Conservation (phyloP, 139 green algal species). For the Pseudopediastrum boryanum region DNA sequence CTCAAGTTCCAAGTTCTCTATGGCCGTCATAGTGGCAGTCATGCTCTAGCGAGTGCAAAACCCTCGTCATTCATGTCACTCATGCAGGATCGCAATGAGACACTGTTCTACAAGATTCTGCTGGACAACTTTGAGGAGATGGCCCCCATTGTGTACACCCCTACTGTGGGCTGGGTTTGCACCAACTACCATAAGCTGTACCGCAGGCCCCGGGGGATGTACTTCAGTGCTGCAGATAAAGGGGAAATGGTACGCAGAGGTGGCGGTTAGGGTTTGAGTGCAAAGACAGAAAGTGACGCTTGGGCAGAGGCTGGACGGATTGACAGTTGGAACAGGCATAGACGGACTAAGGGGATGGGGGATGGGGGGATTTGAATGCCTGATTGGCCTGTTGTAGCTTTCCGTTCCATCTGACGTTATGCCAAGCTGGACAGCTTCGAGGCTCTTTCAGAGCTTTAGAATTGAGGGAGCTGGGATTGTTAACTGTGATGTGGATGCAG, state of each 20-base stretch:
- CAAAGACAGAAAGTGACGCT: too few relatives aligned
- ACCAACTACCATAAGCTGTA: slow-evolving; percentile 76
- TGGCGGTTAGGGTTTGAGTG: neutral
- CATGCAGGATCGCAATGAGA: slow-evolving; percentile 92
- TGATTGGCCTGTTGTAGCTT: too few relatives aligned
- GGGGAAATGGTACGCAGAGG: slow-evolving; percentile 71
- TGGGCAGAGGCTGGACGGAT: too few relatives aligned
- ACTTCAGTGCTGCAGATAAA: slow-evolving; percentile 82
- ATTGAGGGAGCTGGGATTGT: too few relatives aligned
- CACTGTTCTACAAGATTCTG: slow-evolving; percentile 88
- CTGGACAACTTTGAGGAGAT: slow-evolving; percentile 80
- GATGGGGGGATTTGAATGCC: too few relatives aligned
- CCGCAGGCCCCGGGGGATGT: slow-evolving; percentile 90
- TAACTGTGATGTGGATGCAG: too few relatives aligned
- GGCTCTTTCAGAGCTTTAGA: too few relatives aligned
- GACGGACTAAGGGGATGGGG: too few relatives aligned
- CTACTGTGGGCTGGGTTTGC: slow-evolving; percentile 90
- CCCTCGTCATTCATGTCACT: neutral
- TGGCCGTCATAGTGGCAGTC: neutral
- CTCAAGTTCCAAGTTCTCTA: neutral
- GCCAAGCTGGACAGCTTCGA: too few relatives aligned
- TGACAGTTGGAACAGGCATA: too few relatives aligned
- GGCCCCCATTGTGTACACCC: slow-evolving; percentile 86
- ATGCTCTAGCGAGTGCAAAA: neutral
- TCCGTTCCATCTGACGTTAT: too few relatives aligned